Base-by-base conservation (phyloP, 1,139 yeast species). In the Blastobotrys illinoisensis region DNA sequence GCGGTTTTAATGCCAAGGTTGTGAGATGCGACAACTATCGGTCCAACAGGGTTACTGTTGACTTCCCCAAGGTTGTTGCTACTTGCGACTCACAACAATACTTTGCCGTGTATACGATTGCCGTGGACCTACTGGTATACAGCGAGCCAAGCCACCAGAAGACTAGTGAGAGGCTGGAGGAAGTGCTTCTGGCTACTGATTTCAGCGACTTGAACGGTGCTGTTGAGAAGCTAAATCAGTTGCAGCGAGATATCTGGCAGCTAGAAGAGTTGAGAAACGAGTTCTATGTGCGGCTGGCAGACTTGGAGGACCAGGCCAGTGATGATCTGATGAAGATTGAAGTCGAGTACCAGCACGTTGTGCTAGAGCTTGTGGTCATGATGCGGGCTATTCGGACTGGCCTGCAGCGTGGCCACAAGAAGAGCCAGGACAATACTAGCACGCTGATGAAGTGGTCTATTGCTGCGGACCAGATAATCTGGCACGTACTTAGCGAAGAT, bases 71-170 rank as follows among this genome's bases (percentile, higher is more conserved):
- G 59, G 78, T 88, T 51, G 85, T 83, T 9, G 74, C 90, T 1
- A 78, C 80, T 40, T 83, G 93, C 51, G 89, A 87, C 56, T 86
- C 96, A 0, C 70, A 70, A 28, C 96, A 90, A 63, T 91, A 88
- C 67, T 76, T 80, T 49, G 79, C 88, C 0, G 70, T 88, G 28
- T 86, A 80, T 66, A 79, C 81, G 51, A 79, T 89, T 49, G 77
- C 80, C 3, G 79, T 83, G 50, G 87, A 87, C 59, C 72, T 90
- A 49, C 66, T 91, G 56, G 73, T 88, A 21, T 86, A 85, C 63
- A 74, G 80, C 5, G 91, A 87, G 61, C 84, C 88, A 3, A 75
- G 78, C 46, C 77, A 79, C 54, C 82, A 81, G 62, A 75, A 78
- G 48, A 67, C 83, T 47, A 77, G 80, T 54, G 83, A 84, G 57